Conservation (phyloP, 768 basidiomycete genomes). For the Pulveroboletus sp. region DNA sequence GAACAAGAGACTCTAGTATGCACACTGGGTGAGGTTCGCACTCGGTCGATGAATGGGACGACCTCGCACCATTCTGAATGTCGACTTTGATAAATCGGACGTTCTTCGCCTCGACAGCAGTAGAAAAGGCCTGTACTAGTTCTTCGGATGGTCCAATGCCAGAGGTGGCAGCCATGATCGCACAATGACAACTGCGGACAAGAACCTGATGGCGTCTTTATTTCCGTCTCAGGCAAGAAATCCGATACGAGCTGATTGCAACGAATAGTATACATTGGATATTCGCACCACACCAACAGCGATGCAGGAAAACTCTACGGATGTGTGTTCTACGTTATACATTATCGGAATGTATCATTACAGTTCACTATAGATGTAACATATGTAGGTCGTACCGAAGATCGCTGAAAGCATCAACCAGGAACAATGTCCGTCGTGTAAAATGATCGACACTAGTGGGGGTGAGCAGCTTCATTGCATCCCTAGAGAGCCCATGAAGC, state of each 20-base stretch:
- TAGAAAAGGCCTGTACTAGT: constrained; percentile 53
- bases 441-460: constrained; percentile 13
- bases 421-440: constrained; percentile 7
- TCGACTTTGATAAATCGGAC: constrained; percentile 74
- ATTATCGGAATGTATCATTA: constrained; percentile 32
- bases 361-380: constrained; percentile 33
- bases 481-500: constrained; percentile 83
- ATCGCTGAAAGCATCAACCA: constrained; percentile 9
- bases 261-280: too few relatives aligned
- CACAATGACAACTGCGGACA: not conserved
- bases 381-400: constrained; percentile 24
- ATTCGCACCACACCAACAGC: not conserved
- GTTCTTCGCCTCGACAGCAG: constrained; percentile 45
- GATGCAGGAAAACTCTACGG: constrained; percentile 16
- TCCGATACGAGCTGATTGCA: not conserved
- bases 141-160: constrained; percentile 63
- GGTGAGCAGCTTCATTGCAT: constrained; percentile 31
- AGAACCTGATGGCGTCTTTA: not conserved
- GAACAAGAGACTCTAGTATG: constrained; percentile 60
- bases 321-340: constrained; percentile 28
- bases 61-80: constrained; percentile 64
- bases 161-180: constrained; percentile 64
- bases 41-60: constrained; percentile 3
- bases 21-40: constrained; percentile 23
- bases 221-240: too few relatives aligned